Conservation (phyloP, 1,284 basidiomycete species). For the Retiboletus flavoniger region DNA sequence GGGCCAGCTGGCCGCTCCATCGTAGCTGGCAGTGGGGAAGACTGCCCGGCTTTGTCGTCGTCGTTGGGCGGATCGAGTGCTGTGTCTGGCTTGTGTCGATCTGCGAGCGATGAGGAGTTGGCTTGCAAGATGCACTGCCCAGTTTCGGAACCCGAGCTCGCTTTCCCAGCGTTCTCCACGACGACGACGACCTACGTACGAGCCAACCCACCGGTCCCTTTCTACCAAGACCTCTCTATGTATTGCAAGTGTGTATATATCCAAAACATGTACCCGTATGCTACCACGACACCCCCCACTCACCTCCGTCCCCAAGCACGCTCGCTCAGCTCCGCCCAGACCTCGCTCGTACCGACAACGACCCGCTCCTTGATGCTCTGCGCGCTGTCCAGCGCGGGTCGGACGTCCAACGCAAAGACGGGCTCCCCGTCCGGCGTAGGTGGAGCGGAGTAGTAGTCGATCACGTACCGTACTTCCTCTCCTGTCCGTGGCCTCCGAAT, state of each 20-base stretch:
- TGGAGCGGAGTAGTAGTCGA: constrained; percentile 94
- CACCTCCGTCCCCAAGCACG: constrained; percentile 28
- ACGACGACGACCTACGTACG: constrained; percentile 5
- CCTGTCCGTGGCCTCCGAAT: constrained; percentile 74
- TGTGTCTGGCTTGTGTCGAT: constrained; percentile 10
- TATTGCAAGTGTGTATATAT: constrained; percentile 9
- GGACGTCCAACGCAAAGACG: constrained; percentile 89
- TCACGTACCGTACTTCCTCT: constrained; percentile 88
- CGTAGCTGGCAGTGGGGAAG: constrained; percentile 1
- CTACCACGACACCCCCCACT: constrained; percentile 10
- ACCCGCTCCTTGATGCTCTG: constrained; percentile 72
- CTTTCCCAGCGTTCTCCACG: constrained; percentile 8
- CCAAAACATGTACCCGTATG: constrained; percentile 4
- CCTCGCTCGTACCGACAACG: constrained; percentile 67
- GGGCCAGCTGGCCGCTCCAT: constrained; percentile 74
- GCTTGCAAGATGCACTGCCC: constrained; percentile 18
- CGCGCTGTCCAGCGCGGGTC: constrained; percentile 83
- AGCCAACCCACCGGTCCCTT: no score
- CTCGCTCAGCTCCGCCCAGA: constrained; percentile 50
- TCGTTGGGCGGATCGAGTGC: constrained; percentile 5
- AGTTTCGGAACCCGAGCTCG: constrained; percentile 23
- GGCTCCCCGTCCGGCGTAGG: constrained; percentile 84
- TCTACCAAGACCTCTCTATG: neutral
- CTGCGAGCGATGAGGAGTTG: constrained; percentile 5
- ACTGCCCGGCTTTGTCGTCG: constrained; percentile 6